Conservation (phyloP, 805 yeast genomes). For the Kazachstania africana region DNA sequence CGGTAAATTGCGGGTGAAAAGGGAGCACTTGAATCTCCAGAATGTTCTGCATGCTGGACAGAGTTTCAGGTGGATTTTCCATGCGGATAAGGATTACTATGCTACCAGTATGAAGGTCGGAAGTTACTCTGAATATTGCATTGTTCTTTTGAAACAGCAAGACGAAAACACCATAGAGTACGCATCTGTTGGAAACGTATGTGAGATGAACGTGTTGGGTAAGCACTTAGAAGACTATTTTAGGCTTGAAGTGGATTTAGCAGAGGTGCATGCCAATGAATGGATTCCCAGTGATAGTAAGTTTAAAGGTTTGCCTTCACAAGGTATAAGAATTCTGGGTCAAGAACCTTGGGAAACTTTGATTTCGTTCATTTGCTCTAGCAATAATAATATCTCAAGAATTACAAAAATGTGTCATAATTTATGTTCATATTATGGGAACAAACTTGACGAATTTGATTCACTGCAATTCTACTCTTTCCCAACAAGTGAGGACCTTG, state of each 20-base stretch:
- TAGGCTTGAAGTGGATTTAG: slow-evolving; percentile 46
- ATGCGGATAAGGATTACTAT: slow-evolving; percentile 14
- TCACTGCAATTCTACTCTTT: slow-evolving; percentile 56
- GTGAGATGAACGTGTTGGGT: slow-evolving; percentile 26
- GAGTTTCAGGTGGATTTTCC: slow-evolving; percentile 24
- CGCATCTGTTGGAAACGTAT: slow-evolving; percentile 29
- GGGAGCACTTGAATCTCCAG: slow-evolving; percentile 36
- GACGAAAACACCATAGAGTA: slow-evolving; percentile 45
- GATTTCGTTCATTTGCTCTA: slow-evolving; percentile 82
- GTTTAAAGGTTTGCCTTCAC: slow-evolving; percentile 30
- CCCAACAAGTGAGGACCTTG: slow-evolving; percentile 52
- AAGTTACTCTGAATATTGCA: slow-evolving; percentile 33
- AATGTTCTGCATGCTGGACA: slow-evolving; percentile 26
- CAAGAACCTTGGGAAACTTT: slow-evolving; percentile 98
- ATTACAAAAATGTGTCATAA: slow-evolving; percentile 87
- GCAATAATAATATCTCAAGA: slow-evolving; percentile 90
- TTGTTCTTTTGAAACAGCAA: slow-evolving; percentile 53
- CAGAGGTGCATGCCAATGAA: slow-evolving; percentile 35
- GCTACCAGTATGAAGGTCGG: slow-evolving; percentile 17
- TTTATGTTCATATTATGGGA: slow-evolving; percentile 62
- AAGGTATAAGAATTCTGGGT: slow-evolving; percentile 72
- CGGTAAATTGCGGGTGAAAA: too few relatives aligned
- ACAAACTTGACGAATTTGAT: slow-evolving; percentile 38
- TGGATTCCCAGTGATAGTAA: slow-evolving; percentile 52
- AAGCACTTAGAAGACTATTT: slow-evolving; percentile 55